Evolutionary conservation across 2,329 filamentous ascomycete genomes (phyloP).

Genomic region (Pestalotiopsis sp.): DNA sequence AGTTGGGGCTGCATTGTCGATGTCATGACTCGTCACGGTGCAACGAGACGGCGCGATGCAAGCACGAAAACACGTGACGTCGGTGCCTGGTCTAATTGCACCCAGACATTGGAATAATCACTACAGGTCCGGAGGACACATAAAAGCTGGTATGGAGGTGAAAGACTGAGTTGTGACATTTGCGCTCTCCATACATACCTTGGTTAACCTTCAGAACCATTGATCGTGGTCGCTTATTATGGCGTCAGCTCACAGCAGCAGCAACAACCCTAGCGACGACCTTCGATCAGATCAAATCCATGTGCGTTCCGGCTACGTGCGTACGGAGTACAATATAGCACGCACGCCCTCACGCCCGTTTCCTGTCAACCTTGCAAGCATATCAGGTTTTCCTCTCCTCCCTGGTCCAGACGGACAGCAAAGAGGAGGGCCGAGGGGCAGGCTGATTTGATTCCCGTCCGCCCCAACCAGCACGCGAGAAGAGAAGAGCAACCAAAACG

Average conservation of each 20-base stretch:
- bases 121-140: background rate
- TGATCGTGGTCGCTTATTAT: background rate
- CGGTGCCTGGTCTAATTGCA: background rate
- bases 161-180: background rate
- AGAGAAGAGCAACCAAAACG: conserved; percentile 10
- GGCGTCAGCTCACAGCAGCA: background rate
- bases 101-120: background rate
- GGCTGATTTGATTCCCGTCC: background rate
- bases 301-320: background rate
- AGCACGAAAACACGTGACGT: conserved; percentile 11
- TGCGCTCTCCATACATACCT: background rate
- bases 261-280: background rate
- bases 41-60: background rate
- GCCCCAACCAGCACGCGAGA: background rate
- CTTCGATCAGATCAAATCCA: background rate
- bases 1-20: background rate
- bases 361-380: background rate
- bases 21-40: conserved; percentile 10
- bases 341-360: background rate
- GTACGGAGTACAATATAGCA: background rate
- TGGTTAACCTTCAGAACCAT: background rate
- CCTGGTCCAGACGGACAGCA: background rate
- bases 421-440: background rate
- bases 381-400: background rate
- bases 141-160: background rate